Conservation (phyloP, 73 alveolate genomes). For the Paraurostyla sp. region DNA sequence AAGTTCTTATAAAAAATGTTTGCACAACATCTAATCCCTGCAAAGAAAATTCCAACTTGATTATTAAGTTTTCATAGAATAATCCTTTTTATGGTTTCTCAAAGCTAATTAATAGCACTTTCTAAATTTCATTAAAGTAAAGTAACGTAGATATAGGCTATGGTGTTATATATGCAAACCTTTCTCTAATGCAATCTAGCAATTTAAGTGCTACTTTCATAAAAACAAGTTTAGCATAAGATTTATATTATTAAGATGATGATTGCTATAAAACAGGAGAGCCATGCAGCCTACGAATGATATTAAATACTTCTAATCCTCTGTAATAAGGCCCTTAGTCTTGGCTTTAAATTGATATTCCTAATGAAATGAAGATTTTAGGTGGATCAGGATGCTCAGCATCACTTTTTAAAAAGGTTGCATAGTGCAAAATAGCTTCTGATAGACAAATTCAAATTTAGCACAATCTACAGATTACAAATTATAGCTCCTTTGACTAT, state of each 20-base stretch:
- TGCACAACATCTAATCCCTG: not conserved
- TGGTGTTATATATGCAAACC: too few relatives aligned
- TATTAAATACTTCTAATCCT: not conserved
- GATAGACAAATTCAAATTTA: not conserved
- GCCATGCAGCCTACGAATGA: not conserved
- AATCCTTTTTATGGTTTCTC: not conserved
- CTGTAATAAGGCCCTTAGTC: too few relatives aligned
- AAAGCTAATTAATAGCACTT: not conserved
- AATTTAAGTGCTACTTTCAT: not conserved
- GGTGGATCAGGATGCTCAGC: too few relatives aligned
- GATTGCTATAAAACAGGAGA: conserved; percentile 29
- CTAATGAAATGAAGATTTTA: not conserved
- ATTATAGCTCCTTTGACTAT: not conserved
- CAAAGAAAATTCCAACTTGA: not conserved
- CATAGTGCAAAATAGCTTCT: not conserved
- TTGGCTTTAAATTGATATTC: not conserved
- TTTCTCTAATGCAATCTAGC: not conserved
- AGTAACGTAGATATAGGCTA: not conserved
- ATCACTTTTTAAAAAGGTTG: too few relatives aligned
- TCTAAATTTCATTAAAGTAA: not conserved
- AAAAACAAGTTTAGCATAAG: not conserved
- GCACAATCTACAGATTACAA: not conserved
- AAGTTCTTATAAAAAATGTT: not conserved
- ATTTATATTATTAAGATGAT: not conserved
- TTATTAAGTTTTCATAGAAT: not conserved